Evolutionary conservation across 2,329 filamentous ascomycete species (phyloP).

Genomic region (Meredithiella fracta): DNA sequence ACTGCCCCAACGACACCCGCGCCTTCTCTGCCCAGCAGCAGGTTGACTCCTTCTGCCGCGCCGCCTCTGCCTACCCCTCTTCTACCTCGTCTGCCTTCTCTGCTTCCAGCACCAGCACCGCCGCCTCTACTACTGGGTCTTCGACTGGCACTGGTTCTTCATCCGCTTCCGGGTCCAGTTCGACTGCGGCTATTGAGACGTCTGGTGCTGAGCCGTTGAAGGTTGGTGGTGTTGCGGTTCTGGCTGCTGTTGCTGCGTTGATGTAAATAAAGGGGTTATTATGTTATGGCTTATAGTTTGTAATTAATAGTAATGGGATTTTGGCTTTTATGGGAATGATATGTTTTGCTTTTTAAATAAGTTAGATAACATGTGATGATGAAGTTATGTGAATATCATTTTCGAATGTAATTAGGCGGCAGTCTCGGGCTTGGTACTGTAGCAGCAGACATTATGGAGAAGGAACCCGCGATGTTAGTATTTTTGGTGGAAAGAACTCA

Average conservation of each 20-base stretch:
- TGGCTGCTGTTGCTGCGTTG: conserved; percentile 24
- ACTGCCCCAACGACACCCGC: conserved; percentile 35
- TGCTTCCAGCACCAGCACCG: conserved; percentile 5
- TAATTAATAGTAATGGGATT: not conserved
- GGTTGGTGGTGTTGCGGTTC: conserved; percentile 24
- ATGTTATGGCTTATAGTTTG: not conserved
- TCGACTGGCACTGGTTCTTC: conserved; percentile 15
- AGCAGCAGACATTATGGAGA: not conserved
- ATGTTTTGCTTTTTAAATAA: no score
- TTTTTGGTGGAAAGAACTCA: not conserved
- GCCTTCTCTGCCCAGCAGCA: conserved; percentile 22
- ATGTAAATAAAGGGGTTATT: conserved; percentile 19
- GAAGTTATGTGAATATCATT: no score
- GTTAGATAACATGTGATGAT: no score
- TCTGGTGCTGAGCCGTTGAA: conserved; percentile 21
- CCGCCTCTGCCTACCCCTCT: conserved; percentile 29
- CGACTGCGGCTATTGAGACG: conserved; percentile 17
- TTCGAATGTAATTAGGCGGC: not conserved
- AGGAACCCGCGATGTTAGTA: not conserved
- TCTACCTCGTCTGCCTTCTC: conserved; percentile 18
- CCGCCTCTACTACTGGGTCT: conserved; percentile 16
- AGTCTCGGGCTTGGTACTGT: not conserved
- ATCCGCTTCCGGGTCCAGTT: conserved; percentile 16
- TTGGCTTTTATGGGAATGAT: not conserved
- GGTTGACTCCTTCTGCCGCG: conserved; percentile 29